Conservation (phyloP, 805 yeast genomes). For the Limtongia smithiae region DNA sequence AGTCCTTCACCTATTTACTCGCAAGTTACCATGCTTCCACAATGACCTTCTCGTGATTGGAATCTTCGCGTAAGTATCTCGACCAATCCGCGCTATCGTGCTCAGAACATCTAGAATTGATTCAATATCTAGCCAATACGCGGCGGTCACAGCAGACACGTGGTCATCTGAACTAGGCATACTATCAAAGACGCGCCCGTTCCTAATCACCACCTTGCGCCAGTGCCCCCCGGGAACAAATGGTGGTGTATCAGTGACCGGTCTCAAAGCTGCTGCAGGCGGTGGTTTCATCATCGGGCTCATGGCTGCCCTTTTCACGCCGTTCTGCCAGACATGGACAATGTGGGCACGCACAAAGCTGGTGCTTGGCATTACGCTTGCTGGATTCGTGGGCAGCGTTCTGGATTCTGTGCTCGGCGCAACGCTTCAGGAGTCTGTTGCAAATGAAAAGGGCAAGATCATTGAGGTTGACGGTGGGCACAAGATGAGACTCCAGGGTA, state of each 20-base stretch:
- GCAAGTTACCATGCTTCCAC: conserved; percentile 5
- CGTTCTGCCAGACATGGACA: conserved; percentile 26
- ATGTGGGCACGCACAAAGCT: conserved; percentile 22
- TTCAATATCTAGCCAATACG: conserved; percentile 37
- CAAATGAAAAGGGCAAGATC: conserved; percentile 40
- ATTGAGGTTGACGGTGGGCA: conserved; percentile 36
- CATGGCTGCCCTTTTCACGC: conserved; percentile 33
- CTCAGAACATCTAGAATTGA: neutral
- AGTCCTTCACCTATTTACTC: conserved; percentile 28
- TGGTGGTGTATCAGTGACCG: conserved; percentile 44
- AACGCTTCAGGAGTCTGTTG: conserved; percentile 40
- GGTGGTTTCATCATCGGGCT: conserved; percentile 41
- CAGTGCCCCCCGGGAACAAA: conserved; percentile 48
- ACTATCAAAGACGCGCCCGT: conserved; percentile 39
- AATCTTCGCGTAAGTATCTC: conserved; percentile 29
- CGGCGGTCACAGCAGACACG: conserved; percentile 47
- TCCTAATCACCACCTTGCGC: conserved; percentile 42
- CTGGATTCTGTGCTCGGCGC: conserved; percentile 47
- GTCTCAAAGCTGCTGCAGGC: conserved; percentile 39
- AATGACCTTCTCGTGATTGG: conserved; percentile 31
- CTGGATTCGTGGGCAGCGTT: conserved; percentile 42
- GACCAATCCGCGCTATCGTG: too few species aligned
- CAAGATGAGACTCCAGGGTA: conserved; percentile 29
- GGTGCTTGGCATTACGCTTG: conserved; percentile 34
- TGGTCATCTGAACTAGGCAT: conserved; percentile 50